Conservation (phyloP, 1,139 yeast species). For the Wickerhamomyces sp. region DNA sequence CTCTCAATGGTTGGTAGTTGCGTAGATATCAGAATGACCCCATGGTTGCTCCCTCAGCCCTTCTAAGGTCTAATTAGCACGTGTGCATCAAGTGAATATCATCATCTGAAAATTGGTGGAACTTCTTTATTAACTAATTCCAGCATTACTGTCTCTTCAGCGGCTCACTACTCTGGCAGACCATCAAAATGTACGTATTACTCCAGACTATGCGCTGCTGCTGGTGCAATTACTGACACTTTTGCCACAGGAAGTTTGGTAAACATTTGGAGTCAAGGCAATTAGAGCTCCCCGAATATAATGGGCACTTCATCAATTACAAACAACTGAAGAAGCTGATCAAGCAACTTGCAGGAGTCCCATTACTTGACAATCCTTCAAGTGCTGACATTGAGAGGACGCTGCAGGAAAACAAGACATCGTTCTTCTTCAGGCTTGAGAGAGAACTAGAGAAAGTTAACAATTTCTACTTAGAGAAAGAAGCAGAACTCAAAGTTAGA, state of each 20-base stretch:
- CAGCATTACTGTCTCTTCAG: no score
- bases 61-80: no score
- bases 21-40: no score
- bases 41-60: no score
- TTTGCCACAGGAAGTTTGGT: constrained; percentile 67
- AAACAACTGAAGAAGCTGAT: constrained; percentile 81
- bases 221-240: neutral
- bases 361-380: constrained; percentile 16
- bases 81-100: no score
- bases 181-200: neutral
- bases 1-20: no score
- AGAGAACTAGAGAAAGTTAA: constrained; percentile 94
- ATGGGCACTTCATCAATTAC: constrained; percentile 90
- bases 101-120: no score
- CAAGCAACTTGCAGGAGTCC: constrained; percentile 53
- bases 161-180: no score
- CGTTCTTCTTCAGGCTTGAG: constrained; percentile 88
- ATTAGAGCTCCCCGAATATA: constrained; percentile 90
- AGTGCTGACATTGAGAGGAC: constrained; percentile 36
- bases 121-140: no score
- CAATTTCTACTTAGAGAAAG: constrained; percentile 82
- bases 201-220: neutral
- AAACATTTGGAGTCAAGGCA: constrained; percentile 92
- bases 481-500: constrained; percentile 75
- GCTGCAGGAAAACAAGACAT: constrained; percentile 85